Base-by-base conservation (phyloP, 2,329 filamentous ascomycete genomes). In the Zelopaecilomyces penicillatus region DNA sequence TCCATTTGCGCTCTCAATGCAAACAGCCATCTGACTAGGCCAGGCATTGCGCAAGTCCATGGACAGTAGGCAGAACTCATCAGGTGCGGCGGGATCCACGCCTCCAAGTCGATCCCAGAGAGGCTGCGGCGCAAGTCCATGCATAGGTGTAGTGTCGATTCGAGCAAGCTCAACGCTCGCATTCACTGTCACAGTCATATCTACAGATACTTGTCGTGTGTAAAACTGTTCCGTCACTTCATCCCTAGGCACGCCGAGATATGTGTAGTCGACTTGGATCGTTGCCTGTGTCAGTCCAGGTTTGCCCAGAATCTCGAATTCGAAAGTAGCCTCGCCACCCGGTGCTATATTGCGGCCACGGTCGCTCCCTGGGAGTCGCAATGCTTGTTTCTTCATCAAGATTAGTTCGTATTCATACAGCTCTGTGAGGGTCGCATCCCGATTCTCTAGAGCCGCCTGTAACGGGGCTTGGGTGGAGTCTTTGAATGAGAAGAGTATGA, bases 11-110 rank as follows among this genome's bases (percentile, higher is more conserved):
- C 69, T 69, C 42, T 76, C 66, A 3, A 95, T 64, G 29, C 74
- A 75, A 3, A 93, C 74, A 5, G 76, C 71, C 57, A 96, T 78
- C 40, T 83, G 82, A 56, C 80, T 87, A 2, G 88, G 89, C 90
- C 90, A 96, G 1, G 85, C 82, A 58, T 97, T 97, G 45, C 88
- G 82, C 29, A 96, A 70, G 63, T 96, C 91, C 41, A 96, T 70
- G 2, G 93, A 70, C 3, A 95, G 67, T 33, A 95, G 71, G 57
- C 88, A 94, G 57, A 87, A 82, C 35, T 87, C 78, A 42, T 79
- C 79, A 52, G 55, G 69, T 56, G 62, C 73, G 49, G 53, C 54
- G 0, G 57, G 55, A 3, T 62, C 57, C 3, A 61, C 57, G 26
- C 63, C 54, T 3, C 59, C 61, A 12, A 71, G 57, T 3, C 68